phyloP scores from a whole-genome alignment of 192 early-diverging fungal species.

The Phycomyces nitens region DNA sequence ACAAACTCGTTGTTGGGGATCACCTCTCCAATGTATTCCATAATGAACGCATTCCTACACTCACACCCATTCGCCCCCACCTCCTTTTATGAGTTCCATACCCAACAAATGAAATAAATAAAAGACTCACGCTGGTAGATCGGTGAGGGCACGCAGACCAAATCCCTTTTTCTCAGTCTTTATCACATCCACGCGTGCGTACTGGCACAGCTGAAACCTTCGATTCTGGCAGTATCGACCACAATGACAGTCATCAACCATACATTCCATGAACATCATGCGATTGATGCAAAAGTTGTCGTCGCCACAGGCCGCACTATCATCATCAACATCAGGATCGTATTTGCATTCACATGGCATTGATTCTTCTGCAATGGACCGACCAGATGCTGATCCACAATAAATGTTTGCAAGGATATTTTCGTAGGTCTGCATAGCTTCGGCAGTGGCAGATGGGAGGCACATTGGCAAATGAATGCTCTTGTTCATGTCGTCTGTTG shows the following conservation, averaged over 20 bases:
- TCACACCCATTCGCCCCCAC: not conserved
- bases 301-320: constrained; percentile 81
- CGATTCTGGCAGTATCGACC: constrained; percentile 88
- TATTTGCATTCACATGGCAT: constrained; percentile 80
- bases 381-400: constrained; percentile 66
- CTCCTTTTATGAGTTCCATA: not conserved
- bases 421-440: constrained; percentile 58
- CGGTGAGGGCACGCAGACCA: constrained; percentile 76
- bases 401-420: constrained; percentile 71
- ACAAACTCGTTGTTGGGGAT: constrained; percentile 78
- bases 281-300: constrained; percentile 90
- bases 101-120: not conserved
- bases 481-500: too few relatives aligned
- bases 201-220: constrained; percentile 83
- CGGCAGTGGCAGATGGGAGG: constrained; percentile 39
- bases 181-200: constrained; percentile 85
- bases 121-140: constrained; percentile 54
- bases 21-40: constrained; percentile 98
- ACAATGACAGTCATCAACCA: constrained; percentile 81
- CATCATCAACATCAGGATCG: constrained; percentile 57
- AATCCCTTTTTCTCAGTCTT: constrained; percentile 90
- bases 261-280: constrained; percentile 88
- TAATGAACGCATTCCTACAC: constrained; percentile 80
- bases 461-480: not conserved
- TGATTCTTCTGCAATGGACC: constrained; percentile 64